Conservation (phyloP, 768 basidiomycete genomes). For the Amanita thiersii region DNA sequence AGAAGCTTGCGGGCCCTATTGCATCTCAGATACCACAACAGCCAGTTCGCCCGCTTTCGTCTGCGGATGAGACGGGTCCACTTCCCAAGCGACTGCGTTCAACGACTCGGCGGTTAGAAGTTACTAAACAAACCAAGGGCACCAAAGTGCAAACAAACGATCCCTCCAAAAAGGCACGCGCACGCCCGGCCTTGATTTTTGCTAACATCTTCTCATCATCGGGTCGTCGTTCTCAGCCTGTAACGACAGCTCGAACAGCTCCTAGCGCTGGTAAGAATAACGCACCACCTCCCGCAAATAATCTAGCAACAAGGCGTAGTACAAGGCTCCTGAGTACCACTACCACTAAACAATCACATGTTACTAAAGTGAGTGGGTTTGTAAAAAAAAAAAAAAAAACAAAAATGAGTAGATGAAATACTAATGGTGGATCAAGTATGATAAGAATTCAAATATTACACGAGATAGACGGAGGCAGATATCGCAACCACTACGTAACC, state of each 20-base stretch:
- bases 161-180: constrained; percentile 85
- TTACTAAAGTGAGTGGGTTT: constrained; percentile 43
- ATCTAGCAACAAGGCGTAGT: constrained; percentile 58
- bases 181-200: constrained; percentile 81
- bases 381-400: too few relatives aligned
- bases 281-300: constrained; percentile 31
- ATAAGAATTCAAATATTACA: constrained; percentile 24
- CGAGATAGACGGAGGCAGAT: constrained; percentile 56
- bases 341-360: constrained; percentile 37
- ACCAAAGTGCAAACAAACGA: constrained; percentile 60
- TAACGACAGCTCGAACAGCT: constrained; percentile 54
- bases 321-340: constrained; percentile 59
- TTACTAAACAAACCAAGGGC: constrained; percentile 43
- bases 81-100: constrained; percentile 70
- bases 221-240: constrained; percentile 71
- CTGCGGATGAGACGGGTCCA: constrained; percentile 76
- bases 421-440: constrained; percentile 4
- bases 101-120: constrained; percentile 45
- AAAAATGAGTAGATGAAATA: too few relatives aligned
- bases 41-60: constrained; percentile 65
- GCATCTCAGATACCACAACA: constrained; percentile 36
- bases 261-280: constrained; percentile 44
- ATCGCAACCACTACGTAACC: constrained; percentile 41
- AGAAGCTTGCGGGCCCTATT: constrained; percentile 38
- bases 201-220: constrained; percentile 85